These are phyloP conservation scores for Erodium texanum DNA, from an alignment of 441 rosid genomes.

Conservation along the genomic window DNA sequence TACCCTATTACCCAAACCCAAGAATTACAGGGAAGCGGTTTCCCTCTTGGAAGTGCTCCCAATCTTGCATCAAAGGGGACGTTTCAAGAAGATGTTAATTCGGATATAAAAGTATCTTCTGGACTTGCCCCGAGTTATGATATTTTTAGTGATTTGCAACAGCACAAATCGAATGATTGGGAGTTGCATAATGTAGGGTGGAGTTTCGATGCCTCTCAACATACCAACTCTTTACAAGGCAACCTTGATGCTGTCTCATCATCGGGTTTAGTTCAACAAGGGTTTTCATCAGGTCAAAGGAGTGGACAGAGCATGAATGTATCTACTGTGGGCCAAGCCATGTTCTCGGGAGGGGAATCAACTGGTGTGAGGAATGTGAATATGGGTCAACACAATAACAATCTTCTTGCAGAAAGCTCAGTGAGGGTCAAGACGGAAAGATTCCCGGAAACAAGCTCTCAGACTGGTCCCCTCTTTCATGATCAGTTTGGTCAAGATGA, in stretches of 20 bases:
- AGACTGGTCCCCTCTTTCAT: slow-evolving; percentile 29
- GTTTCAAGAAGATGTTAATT: slow-evolving; percentile 49
- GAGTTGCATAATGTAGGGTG: slow-evolving; percentile 36
- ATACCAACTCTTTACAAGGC: slow-evolving; percentile 20
- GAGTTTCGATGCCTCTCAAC: slow-evolving; percentile 29
- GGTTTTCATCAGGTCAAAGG: slow-evolving; percentile 46
- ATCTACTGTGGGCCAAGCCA: slow-evolving; percentile 18
- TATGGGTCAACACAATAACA: slow-evolving; percentile 29
- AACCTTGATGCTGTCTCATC: slow-evolving; percentile 27
- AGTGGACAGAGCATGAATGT: no score
- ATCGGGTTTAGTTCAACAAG: slow-evolving; percentile 41
- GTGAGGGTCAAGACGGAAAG: slow-evolving; percentile 59
- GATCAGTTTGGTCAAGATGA: slow-evolving; percentile 71
- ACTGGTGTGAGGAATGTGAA: slow-evolving; percentile 21
- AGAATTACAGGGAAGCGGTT: slow-evolving; percentile 8
- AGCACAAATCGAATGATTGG: slow-evolving; percentile 56
- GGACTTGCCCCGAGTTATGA: slow-evolving; percentile 46
- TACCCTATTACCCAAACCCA: slow-evolving; percentile 35
- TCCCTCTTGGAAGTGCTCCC: slow-evolving; percentile 46
- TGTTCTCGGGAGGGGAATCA: slow-evolving; percentile 27
- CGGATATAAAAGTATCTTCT: slow-evolving; percentile 29
- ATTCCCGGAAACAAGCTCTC: slow-evolving; percentile 35
- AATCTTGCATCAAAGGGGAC: slow-evolving; percentile 25
- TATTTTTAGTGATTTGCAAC: slow-evolving; percentile 46
- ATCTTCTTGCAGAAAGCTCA: slow-evolving; percentile 31